These are phyloP conservation scores for Akanthomyces muscarius DNA, from an alignment of 2,329 filamentous ascomycete genomes.

Conservation along the genomic window DNA sequence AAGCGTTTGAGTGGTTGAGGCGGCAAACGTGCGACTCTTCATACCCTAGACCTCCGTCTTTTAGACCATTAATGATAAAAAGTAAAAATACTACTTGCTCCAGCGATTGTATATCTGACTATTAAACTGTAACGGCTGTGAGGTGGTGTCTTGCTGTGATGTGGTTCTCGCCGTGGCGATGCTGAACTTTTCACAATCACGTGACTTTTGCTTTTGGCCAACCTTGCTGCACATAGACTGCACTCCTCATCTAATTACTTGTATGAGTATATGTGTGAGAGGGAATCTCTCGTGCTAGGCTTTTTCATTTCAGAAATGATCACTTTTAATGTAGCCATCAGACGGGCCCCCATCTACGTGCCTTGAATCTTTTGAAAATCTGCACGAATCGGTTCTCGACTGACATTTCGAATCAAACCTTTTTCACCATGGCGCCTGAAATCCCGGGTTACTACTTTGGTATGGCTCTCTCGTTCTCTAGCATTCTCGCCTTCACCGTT, in stretches of 20 bases:
- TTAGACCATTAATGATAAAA: slow-evolving; percentile 44
- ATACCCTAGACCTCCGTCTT: slow-evolving; percentile 34
- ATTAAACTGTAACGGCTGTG: background rate
- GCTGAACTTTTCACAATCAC: background rate
- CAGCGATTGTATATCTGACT: too few species aligned
- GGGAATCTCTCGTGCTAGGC: background rate
- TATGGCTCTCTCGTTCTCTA: slow-evolving; percentile 23
- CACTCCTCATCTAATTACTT: background rate
- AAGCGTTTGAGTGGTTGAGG: slow-evolving; percentile 33
- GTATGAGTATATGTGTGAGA: background rate
- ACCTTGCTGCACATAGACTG: background rate
- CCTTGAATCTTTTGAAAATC: background rate
- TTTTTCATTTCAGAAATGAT: background rate
- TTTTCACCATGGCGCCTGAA: slow-evolving; percentile 28
- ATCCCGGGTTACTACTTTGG: slow-evolving; percentile 56
- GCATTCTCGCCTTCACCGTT: background rate
- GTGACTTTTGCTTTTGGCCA: background rate
- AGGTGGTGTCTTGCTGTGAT: too few species aligned
- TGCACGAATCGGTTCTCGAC: too few species aligned
- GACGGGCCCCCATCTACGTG: background rate
- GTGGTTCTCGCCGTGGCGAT: too few species aligned
- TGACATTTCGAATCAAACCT: too few species aligned
- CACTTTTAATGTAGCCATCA: background rate
- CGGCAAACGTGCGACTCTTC: slow-evolving; percentile 30
- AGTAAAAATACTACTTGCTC: slow-evolving; percentile 30